Evolutionary conservation across 768 basidiomycete species (phyloP), one percentile per base, ranked within the genome.

Genomic region (Sutorius australiensis): DNA sequence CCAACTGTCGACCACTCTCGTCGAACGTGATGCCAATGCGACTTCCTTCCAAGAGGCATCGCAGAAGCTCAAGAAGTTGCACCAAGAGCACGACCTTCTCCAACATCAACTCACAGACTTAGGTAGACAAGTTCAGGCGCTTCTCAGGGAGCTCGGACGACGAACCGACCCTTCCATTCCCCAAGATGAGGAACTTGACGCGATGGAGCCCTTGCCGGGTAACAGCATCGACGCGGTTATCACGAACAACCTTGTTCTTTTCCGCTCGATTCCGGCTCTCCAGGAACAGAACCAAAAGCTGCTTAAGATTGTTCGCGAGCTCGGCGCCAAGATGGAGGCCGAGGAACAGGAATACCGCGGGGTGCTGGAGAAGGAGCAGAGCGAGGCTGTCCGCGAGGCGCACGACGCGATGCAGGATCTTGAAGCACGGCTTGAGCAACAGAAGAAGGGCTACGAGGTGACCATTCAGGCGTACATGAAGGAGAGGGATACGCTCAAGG

Each of bases 231-330:
- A 92, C 51, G 78, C 80, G 2, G 82, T 98, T 56, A 95, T 98
- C 68, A 87, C 90, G 16, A 89, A 89, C 62, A 80, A 93, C 61
- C 81, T 98, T 17, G 89, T 98, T 24, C 79, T 90, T 32, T 98
- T 93, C 83, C 78, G 79, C 40, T 88, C 85, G 0, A 80, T 98
- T 48, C 78, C 81, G 13, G 76, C 80, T 12, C 73, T 99, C n/a
- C 94, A 98, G 63, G 80, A 85, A 38, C 94, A 95, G 72, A 98
- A 98, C 67, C 87, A 91, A 74, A 89, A 88, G 60, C 73, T 98
- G 21, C 75, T 98, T 43, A 84, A 81, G 68, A 84, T 95, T 58
- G 85, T 87, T 12, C 78, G 95, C 16, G 88, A 90, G 50, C 77
- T 98, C 36, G 92, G 89, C 6, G 72, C 77, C 34, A 87, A 89